Evolutionary conservation across 257 asterid genomes (phyloP).

Genomic region (Euphrasia confusa): DNA sequence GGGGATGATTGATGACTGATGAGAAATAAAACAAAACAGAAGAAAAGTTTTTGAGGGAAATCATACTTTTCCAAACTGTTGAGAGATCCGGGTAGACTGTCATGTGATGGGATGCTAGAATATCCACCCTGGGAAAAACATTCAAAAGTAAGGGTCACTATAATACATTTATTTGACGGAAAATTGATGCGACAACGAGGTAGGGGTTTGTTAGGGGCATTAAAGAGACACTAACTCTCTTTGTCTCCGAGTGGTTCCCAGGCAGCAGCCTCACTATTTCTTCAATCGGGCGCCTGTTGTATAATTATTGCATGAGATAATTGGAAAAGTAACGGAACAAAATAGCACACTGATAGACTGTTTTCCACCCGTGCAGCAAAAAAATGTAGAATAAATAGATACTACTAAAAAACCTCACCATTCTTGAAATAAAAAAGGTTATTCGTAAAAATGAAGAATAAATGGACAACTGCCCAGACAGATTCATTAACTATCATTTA

Average conservation of each 20-base stretch:
- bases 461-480: too few species aligned
- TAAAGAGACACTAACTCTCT: slow-evolving; percentile 51
- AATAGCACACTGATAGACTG: slow-evolving; percentile 3
- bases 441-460: too few species aligned
- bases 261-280: slow-evolving; percentile 86
- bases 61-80: slow-evolving; percentile 63
- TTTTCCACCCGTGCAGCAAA: slow-evolving; percentile 14
- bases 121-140: slow-evolving; percentile 62
- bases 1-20: background rate
- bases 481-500: too few species aligned
- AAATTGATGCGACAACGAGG: slow-evolving; percentile 3
- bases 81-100: slow-evolving; percentile 49
- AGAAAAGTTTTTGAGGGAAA: background rate
- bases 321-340: slow-evolving; percentile 4
- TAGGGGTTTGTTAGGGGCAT: slow-evolving; percentile 3
- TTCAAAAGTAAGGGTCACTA: background rate
- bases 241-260: slow-evolving; percentile 89
- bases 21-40: too few species aligned
- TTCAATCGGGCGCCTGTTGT: slow-evolving; percentile 84
- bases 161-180: slow-evolving; percentile 16
- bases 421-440: slow-evolving; percentile 26
- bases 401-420: slow-evolving; percentile 53
- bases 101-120: slow-evolving; percentile 65
- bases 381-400: slow-evolving; percentile 2
- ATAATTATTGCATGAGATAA: slow-evolving; percentile 14